These are phyloP conservation scores for Bocquillonia castaneifolia DNA, from an alignment of 441 rosid genomes.

Conservation along the genomic window DNA sequence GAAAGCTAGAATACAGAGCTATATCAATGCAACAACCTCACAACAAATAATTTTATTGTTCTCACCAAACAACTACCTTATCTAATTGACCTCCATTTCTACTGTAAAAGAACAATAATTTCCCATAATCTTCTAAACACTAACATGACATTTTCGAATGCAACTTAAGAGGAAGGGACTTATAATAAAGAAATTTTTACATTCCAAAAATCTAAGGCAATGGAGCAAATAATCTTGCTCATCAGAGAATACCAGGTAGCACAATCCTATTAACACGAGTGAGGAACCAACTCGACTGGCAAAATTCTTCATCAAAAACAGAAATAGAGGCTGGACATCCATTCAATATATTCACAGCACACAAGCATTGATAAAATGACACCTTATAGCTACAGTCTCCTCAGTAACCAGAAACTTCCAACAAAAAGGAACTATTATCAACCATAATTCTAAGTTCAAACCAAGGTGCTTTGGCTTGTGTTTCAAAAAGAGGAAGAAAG, in stretches of 20 bases:
- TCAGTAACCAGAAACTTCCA: background rate
- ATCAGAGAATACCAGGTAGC: constrained; percentile 6
- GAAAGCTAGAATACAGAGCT: background rate
- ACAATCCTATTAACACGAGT: background rate
- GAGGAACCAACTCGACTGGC: background rate
- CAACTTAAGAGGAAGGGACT: background rate
- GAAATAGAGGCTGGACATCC: background rate
- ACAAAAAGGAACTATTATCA: background rate
- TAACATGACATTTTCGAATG: background rate
- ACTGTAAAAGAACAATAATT: background rate
- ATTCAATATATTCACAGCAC: background rate
- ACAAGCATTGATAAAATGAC: background rate
- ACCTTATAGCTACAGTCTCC: background rate
- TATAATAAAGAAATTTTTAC: background rate
- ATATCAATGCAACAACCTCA: background rate
- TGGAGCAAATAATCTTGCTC: background rate
- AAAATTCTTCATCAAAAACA: background rate
- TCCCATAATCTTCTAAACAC: background rate
- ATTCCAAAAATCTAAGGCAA: background rate
- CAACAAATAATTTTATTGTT: background rate
- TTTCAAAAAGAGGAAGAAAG: no score
- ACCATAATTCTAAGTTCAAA: background rate
- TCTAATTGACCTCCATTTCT: background rate
- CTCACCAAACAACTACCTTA: background rate
- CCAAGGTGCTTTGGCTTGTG: background rate